Percentiles rank a stretch among this genome's conserved stretches.
Conservation (phyloP, 2,329 filamentous ascomycete genomes). For the Orbilia ellipsospora region DNA sequence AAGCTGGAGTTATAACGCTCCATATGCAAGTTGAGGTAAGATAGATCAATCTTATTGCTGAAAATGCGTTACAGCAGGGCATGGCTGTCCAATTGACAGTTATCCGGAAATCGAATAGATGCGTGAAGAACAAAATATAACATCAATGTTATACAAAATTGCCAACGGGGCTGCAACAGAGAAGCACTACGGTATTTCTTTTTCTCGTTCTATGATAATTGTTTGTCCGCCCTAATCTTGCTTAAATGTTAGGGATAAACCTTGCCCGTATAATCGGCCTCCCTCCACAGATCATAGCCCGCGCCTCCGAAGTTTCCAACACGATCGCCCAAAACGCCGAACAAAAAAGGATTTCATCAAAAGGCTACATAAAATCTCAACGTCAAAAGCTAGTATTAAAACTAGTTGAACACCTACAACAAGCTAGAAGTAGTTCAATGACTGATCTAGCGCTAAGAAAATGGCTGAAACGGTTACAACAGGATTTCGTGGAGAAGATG, state of each 20-base stretch:
- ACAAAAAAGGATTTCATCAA: conserved; percentile 40
- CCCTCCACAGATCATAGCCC: conserved; percentile 55
- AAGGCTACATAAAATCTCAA: conserved; percentile 53
- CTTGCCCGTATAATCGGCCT: conserved; percentile 57
- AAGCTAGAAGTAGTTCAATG: conserved; percentile 58
- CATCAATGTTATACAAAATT: conserved; percentile 91
- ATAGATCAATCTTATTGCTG: not conserved
- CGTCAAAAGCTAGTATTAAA: conserved; percentile 57
- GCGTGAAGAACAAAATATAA: conserved; percentile 67
- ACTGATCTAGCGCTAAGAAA: conserved; percentile 51
- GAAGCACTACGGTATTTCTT: conserved; percentile 75
- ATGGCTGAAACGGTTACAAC: conserved; percentile 57
- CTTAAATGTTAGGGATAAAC: conserved; percentile 51
- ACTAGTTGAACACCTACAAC: conserved; percentile 58
- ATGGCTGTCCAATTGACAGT: no score
- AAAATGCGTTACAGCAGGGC: no score
- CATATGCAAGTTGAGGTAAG: conserved; percentile 79
- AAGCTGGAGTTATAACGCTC: conserved; percentile 82
- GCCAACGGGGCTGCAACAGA: conserved; percentile 76
- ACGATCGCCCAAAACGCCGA: conserved; percentile 30
- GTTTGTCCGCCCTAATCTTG: no score
- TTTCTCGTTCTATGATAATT: no score
- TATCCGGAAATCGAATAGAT: conserved; percentile 39
- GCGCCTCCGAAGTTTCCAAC: conserved; percentile 56
- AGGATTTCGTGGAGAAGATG: conserved; percentile 58